Base-by-base conservation (phyloP, 1,139 yeast species). In the Hansenula anomala region DNA sequence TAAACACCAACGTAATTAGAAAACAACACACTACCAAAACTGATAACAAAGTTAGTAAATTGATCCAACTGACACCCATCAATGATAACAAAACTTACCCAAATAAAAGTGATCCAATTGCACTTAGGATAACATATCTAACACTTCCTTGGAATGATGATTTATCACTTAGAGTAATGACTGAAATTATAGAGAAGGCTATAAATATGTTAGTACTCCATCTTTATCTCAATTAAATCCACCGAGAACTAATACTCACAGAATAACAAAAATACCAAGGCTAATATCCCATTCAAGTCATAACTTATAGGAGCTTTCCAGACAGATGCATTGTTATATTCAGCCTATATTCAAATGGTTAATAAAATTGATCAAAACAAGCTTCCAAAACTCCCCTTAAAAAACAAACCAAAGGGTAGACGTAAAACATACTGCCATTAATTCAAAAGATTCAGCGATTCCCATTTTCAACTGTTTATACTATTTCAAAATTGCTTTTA, bases 1-100 rank as follows among this genome's bases (percentile, higher is more conserved):
- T 66, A 66, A 3, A 66, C 71, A 29, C 65, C 69, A 18, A 63
- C 66, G 23, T 61, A 59, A 39, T 64, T 57, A 18, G 63, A 55
- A 29, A 63, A 45, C 36, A 62, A 63, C 29, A 66, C 58, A 18
- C 60, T 49, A 18, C 65, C 67, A 43, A 65, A 58, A 6, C 62
- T 59, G 32, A n/a, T 3, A 9, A 18, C 4, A 10, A 13, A 15
- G 41, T 36, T 37, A 42, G 29, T 31, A 31, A 15, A 10, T 14
- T 12, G n/a, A 4, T 31, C 11, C 4, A 11, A 8, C 28, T 8
- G n/a, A n/a, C n/a, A n/a, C n/a, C n/a, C n/a, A n/a, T n/a, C n/a
- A n/a, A n/a, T n/a, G n/a, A n/a, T 10, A 6, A n/a, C 2, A n/a
- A 6, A 16, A 51, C 60, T 38, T 45, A 61, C 49, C 69, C 67